Conservation (phyloP, 2,329 filamentous ascomycete species). For the Cordyceps cicadae region DNA sequence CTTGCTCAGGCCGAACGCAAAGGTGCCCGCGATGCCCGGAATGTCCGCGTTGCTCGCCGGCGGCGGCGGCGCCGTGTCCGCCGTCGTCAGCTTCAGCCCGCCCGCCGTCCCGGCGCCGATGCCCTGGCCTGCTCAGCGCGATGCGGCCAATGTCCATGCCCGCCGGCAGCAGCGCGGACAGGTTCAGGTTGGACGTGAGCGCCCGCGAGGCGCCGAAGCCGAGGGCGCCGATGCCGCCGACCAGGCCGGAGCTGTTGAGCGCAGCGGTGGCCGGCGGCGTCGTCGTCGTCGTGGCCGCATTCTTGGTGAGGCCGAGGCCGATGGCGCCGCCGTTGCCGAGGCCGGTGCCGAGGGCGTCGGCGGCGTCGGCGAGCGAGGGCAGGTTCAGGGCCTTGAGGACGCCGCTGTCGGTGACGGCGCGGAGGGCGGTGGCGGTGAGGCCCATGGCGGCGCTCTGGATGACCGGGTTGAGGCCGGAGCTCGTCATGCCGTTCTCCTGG, state of each 20-base stretch:
- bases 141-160: slow-evolving; percentile 6
- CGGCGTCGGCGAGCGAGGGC: slow-evolving; percentile 14
- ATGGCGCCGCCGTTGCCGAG: slow-evolving; percentile 19
- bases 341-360: slow-evolving; percentile 17
- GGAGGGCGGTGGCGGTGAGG: slow-evolving; percentile 20
- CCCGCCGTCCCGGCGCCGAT: slow-evolving; percentile 13
- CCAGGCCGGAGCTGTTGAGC: slow-evolving; percentile 16
- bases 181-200: slow-evolving; percentile 19
- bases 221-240: slow-evolving; percentile 19
- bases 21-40: slow-evolving; percentile 10
- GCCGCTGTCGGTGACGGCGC: slow-evolving; percentile 17
- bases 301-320: slow-evolving; percentile 17
- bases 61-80: not conserved
- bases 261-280: slow-evolving; percentile 11
- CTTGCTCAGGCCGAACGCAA: slow-evolving; percentile 15
- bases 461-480: slow-evolving; percentile 21
- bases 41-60: slow-evolving; percentile 3
- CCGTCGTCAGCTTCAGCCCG: slow-evolving; percentile 13
- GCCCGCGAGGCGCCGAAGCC: slow-evolving; percentile 22
- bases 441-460: slow-evolving; percentile 24
- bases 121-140: slow-evolving; percentile 1
- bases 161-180: slow-evolving; percentile 8
- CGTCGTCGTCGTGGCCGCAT: not conserved
- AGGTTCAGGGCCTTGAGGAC: slow-evolving; percentile 12
- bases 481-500: slow-evolving; percentile 21